Conservation (phyloP, 225 moss, liverwort and hornwort genomes). For the Bryoerythrophyllum caledonicum region DNA sequence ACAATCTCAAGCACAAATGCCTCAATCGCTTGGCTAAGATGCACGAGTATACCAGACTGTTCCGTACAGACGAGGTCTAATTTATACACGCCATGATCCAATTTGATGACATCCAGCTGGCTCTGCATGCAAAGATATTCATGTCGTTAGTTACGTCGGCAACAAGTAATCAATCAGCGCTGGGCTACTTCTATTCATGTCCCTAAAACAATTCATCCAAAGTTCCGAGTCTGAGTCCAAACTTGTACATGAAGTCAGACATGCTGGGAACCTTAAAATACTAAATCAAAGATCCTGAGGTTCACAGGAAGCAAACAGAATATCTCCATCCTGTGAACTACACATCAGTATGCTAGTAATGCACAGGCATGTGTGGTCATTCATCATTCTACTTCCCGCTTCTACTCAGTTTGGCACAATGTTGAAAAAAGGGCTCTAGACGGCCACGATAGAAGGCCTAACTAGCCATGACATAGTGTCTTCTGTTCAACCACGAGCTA, state of each 20-base stretch:
- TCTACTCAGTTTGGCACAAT: background rate
- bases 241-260: background rate
- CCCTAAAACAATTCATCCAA: background rate
- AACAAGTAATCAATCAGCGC: background rate
- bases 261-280: background rate
- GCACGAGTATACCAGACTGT: conserved; percentile 28
- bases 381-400: background rate
- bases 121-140: conserved; percentile 35
- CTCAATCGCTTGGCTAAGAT: conserved; percentile 43
- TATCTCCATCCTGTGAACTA: background rate
- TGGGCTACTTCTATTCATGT: background rate
- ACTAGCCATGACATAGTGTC: background rate
- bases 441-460: background rate
- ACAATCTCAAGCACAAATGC: conserved; percentile 48
- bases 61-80: conserved; percentile 36
- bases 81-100: conserved; percentile 46
- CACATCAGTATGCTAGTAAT: background rate
- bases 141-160: background rate
- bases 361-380: background rate
- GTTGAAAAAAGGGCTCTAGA: background rate
- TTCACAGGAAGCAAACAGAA: background rate
- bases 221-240: background rate
- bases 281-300: background rate
- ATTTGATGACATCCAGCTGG: conserved; percentile 33
- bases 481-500: background rate